phyloP scores from a whole-genome alignment of 495 filamentous ascomycete genomes.

The Penicillium cosmopolitanum region DNA sequence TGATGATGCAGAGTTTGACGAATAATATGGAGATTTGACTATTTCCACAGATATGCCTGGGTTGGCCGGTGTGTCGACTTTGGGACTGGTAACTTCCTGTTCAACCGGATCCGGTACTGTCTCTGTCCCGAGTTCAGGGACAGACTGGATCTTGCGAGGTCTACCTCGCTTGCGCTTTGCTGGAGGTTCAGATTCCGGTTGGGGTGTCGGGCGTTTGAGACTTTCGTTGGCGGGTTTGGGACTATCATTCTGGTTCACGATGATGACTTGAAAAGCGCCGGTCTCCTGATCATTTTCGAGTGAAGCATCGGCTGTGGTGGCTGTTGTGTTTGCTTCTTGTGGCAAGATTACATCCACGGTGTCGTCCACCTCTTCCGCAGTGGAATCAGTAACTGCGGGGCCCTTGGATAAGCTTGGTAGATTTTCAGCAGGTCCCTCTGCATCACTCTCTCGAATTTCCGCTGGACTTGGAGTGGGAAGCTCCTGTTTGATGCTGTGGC shows the following conservation, averaged over 20 bases:
- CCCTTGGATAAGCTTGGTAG: neutral
- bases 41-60: slow-evolving; percentile 1
- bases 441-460: neutral
- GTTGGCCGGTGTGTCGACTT: neutral
- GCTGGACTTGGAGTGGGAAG: neutral
- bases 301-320: too few relatives aligned
- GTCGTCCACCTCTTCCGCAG: too few relatives aligned
- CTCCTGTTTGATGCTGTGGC: neutral
- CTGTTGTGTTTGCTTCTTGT: neutral
- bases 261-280: slow-evolving; percentile 19
- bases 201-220: slow-evolving; percentile 20
- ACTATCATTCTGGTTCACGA: slow-evolving; percentile 17
- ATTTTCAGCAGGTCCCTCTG: neutral
- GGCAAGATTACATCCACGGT: neutral
- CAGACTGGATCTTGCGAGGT: slow-evolving; percentile 13
- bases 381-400: too few relatives aligned
- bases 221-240: neutral
- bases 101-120: neutral
- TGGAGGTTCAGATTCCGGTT: slow-evolving; percentile 20
- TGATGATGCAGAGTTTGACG: neutral
- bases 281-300: neutral
- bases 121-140: slow-evolving; percentile 3
- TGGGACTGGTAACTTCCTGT: neutral
- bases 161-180: slow-evolving; percentile 26
- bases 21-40: neutral